Evolutionary conservation across 179 eudicot species (phyloP).

Genomic region (Drosera spatulata): DNA sequence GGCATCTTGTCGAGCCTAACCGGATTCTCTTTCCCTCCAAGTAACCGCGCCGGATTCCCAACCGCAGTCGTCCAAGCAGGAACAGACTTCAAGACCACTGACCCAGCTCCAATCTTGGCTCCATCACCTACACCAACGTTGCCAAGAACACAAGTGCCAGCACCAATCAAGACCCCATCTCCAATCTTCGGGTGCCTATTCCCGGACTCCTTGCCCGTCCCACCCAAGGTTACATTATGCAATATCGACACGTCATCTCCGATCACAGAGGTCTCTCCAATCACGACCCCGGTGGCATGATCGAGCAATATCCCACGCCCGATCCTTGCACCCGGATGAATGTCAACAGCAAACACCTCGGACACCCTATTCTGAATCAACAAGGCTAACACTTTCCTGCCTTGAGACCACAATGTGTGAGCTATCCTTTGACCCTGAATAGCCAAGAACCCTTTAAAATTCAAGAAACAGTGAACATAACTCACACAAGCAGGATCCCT

Average conservation of each 20-base stretch:
- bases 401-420: conserved; percentile 24
- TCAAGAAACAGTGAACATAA: conserved; percentile 24
- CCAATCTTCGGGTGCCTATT: conserved; percentile 39
- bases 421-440: conserved; percentile 28
- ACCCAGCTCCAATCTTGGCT: conserved; percentile 37
- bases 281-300: conserved; percentile 36
- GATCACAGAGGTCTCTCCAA: conserved; percentile 38
- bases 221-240: conserved; percentile 40
- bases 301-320: conserved; percentile 33
- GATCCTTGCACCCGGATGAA: conserved; percentile 32
- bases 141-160: conserved; percentile 35
- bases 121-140: conserved; percentile 28
- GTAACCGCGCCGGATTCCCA: conserved; percentile 38
- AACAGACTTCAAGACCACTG: conserved; percentile 28
- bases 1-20: conserved; percentile 17
- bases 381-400: conserved; percentile 15
- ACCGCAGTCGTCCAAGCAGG: conserved; percentile 29
- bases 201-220: conserved; percentile 29
- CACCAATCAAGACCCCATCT: conserved; percentile 36
- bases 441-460: conserved; percentile 33
- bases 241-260: conserved; percentile 28
- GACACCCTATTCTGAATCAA: conserved; percentile 25
- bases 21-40: conserved; percentile 25
- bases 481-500: conserved; percentile 33
- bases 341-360: conserved; percentile 25